A percentile compares a stretch with the other conserved stretches of the same genome.
These are phyloP conservation scores for Clathrus columnatus DNA, from an alignment of 768 basidiomycete genomes.

Conservation along the genomic window DNA sequence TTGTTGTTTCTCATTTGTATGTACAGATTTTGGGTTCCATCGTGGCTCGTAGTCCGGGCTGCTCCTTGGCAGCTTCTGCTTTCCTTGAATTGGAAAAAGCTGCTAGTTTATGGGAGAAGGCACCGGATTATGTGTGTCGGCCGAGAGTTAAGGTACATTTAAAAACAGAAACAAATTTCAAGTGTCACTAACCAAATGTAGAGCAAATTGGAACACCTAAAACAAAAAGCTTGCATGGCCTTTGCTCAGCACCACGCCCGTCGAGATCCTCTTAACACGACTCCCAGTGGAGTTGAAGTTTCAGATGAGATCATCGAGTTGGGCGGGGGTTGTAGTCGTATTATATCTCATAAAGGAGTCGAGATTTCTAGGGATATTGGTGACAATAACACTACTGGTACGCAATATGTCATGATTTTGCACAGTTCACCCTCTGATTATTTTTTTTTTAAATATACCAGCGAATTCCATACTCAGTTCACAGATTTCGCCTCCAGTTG, in stretches of 20 bases:
- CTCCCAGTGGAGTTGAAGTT: neutral
- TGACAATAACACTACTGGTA: neutral
- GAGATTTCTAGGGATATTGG: neutral
- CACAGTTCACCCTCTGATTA: no score
- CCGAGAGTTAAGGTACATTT: neutral
- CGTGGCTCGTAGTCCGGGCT: constrained; percentile 65
- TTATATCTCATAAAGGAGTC: neutral
- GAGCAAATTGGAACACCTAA: neutral
- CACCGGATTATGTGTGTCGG: constrained; percentile 25
- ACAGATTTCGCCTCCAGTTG: no score
- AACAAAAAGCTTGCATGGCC: constrained; percentile 7
- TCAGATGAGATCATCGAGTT: constrained; percentile 5
- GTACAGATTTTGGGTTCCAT: constrained; percentile 65
- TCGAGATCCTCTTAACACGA: neutral
- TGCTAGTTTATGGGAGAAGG: constrained; percentile 54
- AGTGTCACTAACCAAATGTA: neutral
- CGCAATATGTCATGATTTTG: neutral
- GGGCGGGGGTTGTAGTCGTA: constrained; percentile 1
- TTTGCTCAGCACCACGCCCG: constrained; percentile 2
- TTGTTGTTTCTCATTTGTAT: neutral
- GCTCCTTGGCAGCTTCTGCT: constrained; percentile 64
- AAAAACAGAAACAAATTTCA: neutral
- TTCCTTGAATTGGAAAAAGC: constrained; percentile 55
- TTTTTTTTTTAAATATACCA: no score
- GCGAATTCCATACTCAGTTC: no score